A percentile compares a stretch with the other conserved stretches of the same genome.
Conservation (phyloP, 352 stramenopile species). For the Chrysophaeum taylorii region DNA sequence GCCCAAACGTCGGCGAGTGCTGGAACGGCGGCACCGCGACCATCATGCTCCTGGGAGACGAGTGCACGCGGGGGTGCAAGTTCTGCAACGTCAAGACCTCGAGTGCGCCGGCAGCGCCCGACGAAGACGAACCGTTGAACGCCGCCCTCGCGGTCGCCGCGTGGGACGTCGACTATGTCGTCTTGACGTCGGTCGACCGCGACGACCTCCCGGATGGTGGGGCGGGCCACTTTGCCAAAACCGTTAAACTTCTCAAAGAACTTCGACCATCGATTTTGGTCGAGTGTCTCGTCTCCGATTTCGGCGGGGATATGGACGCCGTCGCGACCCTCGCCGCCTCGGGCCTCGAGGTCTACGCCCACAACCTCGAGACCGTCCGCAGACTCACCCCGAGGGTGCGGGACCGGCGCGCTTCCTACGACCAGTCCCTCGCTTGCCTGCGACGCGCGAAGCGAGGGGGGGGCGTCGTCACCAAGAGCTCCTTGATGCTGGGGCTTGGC, state of each 20-base stretch:
- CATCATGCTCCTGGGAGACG: conserved; percentile 99
- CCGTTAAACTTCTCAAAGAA: conserved; percentile 67
- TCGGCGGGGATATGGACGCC: conserved; percentile 75
- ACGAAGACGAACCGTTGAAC: conserved; percentile 72
- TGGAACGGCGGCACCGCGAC: conserved; percentile 95
- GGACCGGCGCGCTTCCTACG: conserved; percentile 80
- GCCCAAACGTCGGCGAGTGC: conserved; percentile 98
- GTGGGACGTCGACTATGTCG: conserved; percentile 98
- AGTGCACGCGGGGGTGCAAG: conserved; percentile 95
- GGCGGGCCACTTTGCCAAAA: conserved; percentile 88
- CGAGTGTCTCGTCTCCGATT: conserved; percentile 96
- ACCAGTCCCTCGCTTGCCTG: conserved; percentile 89
- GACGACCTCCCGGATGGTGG: conserved; percentile 92
- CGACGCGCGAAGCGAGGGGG: conserved; percentile 79
- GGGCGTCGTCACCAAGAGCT: conserved; percentile 84
- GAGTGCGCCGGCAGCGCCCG: conserved; percentile 76
- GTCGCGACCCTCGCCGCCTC: conserved; percentile 83
- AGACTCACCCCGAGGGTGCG: conserved; percentile 67
- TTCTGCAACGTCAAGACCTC: conserved; percentile 98
- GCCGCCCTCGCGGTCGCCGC: conserved; percentile 79
- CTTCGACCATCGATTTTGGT: conserved; percentile 88
- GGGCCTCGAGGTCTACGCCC: conserved; percentile 96
- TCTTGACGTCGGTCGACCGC: conserved; percentile 95
- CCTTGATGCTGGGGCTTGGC: conserved; percentile 94
- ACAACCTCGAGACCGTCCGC: conserved; percentile 99